A percentile compares a stretch with the other conserved stretches of the same genome.
Evolutionary conservation across 2,329 filamentous ascomycete genomes (phyloP).

Genomic region (Scedosporium dehoogii): DNA sequence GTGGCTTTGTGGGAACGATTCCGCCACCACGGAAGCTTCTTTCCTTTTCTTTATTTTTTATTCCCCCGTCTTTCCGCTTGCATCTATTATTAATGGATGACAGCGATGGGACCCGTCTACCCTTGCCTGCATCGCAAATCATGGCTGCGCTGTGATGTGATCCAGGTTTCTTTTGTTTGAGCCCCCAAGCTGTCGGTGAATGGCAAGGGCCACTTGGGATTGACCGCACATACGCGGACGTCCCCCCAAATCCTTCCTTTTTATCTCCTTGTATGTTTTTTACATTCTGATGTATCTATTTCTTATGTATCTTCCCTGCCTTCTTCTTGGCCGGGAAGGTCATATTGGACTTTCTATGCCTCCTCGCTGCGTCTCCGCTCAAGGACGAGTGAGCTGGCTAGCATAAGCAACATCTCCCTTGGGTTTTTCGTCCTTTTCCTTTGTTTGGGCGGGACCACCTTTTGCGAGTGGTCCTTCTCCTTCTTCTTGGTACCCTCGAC

Average conservation of each 20-base stretch:
- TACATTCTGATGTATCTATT: constrained; percentile 5
- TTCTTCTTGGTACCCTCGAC: too few species aligned
- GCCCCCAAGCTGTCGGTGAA: background rate
- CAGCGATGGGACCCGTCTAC: background rate
- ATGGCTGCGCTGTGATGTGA: background rate
- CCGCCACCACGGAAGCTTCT: background rate
- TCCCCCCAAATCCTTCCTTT: background rate
- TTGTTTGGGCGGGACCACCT: background rate
- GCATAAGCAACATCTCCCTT: background rate
- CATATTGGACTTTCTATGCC: background rate
- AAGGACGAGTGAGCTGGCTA: too few species aligned
- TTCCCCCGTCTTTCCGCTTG: background rate
- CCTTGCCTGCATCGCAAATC: background rate
- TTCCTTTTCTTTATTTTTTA: background rate
- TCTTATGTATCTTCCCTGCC: background rate
- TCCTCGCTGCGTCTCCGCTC: background rate
- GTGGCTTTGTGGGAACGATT: background rate
- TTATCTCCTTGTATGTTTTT: background rate
- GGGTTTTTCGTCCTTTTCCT: background rate
- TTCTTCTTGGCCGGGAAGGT: background rate
- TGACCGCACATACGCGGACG: background rate
- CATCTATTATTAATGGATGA: background rate
- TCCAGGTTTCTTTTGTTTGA: background rate
- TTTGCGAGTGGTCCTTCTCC: too few species aligned
- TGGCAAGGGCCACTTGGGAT: background rate